A percentile compares a stretch with the other conserved stretches of the same genome.
These are phyloP conservation scores for Symbiodinium pilosum DNA, from an alignment of 73 alveolate species.

Conservation along the genomic window DNA sequence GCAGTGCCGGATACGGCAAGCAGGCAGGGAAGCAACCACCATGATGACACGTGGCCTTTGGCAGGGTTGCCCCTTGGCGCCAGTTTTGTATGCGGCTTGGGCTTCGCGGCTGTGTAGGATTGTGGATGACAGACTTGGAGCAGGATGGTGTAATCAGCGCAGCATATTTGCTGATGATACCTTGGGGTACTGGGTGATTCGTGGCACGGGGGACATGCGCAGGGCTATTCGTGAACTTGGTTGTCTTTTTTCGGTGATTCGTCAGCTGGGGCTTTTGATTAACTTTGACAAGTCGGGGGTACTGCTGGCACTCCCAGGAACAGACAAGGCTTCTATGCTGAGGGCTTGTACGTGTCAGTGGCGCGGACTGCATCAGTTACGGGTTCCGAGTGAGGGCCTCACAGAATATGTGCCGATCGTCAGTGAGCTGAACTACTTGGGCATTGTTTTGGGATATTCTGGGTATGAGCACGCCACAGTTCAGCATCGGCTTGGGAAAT, in stretches of 20 bases:
- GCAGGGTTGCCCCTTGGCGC: background rate
- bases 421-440: background rate
- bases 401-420: background rate
- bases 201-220: background rate
- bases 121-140: background rate
- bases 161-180: background rate
- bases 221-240: background rate
- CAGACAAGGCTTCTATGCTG: background rate
- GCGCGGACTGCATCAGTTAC: background rate
- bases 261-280: background rate
- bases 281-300: background rate
- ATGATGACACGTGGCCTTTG: background rate
- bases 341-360: background rate
- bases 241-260: background rate
- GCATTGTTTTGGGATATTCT: background rate
- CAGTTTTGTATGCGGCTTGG: background rate
- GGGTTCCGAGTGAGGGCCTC: background rate
- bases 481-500: background rate
- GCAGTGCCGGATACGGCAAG: background rate
- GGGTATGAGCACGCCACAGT: background rate
- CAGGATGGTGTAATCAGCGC: background rate
- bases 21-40: background rate
- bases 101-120: background rate
- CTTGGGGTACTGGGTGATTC: background rate
- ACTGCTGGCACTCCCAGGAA: background rate